phyloP scores from a whole-genome alignment of 2,329 filamentous ascomycete genomes.

The Pezicula radicicola region DNA sequence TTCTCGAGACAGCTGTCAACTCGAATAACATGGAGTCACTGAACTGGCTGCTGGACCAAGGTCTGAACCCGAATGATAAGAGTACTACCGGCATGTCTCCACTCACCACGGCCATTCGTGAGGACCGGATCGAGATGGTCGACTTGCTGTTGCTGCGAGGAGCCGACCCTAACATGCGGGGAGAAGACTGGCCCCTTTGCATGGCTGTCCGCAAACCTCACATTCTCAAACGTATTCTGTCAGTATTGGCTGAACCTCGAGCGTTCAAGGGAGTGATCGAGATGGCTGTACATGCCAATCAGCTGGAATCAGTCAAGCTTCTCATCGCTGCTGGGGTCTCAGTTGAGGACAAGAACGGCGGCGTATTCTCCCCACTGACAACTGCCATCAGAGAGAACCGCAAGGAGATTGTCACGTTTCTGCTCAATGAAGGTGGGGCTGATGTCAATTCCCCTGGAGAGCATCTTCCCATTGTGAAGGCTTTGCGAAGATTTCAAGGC shows the following conservation, averaged over 20 bases:
- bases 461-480: slow-evolving; percentile 69
- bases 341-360: slow-evolving; percentile 70
- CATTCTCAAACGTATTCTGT: slow-evolving; percentile 57
- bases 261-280: slow-evolving; percentile 66
- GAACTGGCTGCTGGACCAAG: slow-evolving; percentile 57
- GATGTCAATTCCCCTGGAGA: slow-evolving; percentile 67
- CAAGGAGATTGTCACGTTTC: slow-evolving; percentile 57
- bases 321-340: slow-evolving; percentile 40
- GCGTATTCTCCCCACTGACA: slow-evolving; percentile 68
- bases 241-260: slow-evolving; percentile 53
- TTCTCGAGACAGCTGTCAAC: slow-evolving; percentile 61
- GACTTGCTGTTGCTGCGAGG: slow-evolving; percentile 55
- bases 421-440: slow-evolving; percentile 59
- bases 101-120: slow-evolving; percentile 63
- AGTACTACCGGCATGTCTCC: slow-evolving; percentile 56
- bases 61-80: slow-evolving; percentile 58
- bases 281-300: slow-evolving; percentile 63
- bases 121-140: slow-evolving; percentile 56
- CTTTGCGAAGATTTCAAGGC: slow-evolving; percentile 55
- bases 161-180: slow-evolving; percentile 59
- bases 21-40: slow-evolving; percentile 60
- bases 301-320: slow-evolving; percentile 65
- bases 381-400: slow-evolving; percentile 63
- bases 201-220: slow-evolving; percentile 62
- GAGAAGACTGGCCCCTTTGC: slow-evolving; percentile 68